Evolutionary conservation across 768 basidiomycete species (phyloP), one percentile per base, ranked within the genome.

Genomic region (Leccinellum albellum): DNA sequence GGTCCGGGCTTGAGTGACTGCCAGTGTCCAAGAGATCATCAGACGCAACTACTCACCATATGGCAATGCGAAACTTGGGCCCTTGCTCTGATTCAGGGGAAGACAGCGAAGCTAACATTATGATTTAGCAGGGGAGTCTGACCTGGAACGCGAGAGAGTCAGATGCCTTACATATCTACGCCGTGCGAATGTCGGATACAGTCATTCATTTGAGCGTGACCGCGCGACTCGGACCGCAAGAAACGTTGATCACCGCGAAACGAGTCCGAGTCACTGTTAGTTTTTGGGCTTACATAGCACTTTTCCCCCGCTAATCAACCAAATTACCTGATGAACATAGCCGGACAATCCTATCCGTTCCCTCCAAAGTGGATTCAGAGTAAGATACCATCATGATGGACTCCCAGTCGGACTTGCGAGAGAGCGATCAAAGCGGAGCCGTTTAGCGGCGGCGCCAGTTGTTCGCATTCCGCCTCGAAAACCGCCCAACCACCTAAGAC

Each of bases 1-100:
- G 13, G 3, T 9, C 7, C 15, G 4, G 12, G 26, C 4, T 24
- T 33, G 28, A 35, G 32, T 51, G 15, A 4, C 9, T 20, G n/a
- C n/a, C n/a, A n/a, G n/a, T n/a, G 3, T 37, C 17, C 8, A 28
- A 24, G 6, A 28, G 44, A 23, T 45, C 17, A 14, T 10, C 12
- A 29, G 23, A 29, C 20, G 17, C 13, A 23, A 21, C 26, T 14
- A 51, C 60, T n/a, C n/a, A 58, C 60, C 60, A 58, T 37, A 61
- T 61, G 20, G 60, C 60, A 17, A 61, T 32, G 24, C 57, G 57
- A 47, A 51, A 57, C 45, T 47, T 63, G 29, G 31, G 31, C 13
- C 10, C 14, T 24, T 20, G 44, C 12, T 4, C 49, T 20, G 31
- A 49, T 3, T 49, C 48, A 10, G 29, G 8, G 14, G 49, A 33